Evolutionary conservation across 2,329 filamentous ascomycete species (phyloP), one percentile per base, ranked within the genome.

Genomic region (Thermoascus crustaceus): DNA sequence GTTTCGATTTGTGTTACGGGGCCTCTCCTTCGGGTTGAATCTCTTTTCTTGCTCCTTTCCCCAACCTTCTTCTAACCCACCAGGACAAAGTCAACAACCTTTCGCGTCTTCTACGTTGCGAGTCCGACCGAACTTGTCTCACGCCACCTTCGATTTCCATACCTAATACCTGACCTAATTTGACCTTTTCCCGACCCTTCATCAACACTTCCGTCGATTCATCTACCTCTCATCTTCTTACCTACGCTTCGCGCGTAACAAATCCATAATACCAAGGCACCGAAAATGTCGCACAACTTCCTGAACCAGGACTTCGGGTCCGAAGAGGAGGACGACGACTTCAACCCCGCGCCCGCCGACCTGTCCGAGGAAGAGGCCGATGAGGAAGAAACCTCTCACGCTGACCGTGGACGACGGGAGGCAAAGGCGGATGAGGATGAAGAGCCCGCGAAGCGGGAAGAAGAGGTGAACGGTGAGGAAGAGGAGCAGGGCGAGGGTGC

Each of bases 281-380:
- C 30, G 42, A 48, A 40, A 35, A 58, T 60, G 53, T 58, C 61
- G 53, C 61, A 63, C 27, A 65, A 66, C 40, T 58, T 73, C 45
- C 47, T 69, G 13, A 64, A 71, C 46, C 63, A 71, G 31, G 64
- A 72, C 43, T 72, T 72, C 38, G 68, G 66, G 19, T 72, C 71
- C 35, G 72, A 74, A 37, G 81, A 83, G 29, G 85, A 91, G 33
- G 87, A 93, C 49, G 80, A 84, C 41, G 82, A 89, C 58, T 94
- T 95, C 72, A 94, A 94, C 59, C 88, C 87, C 33, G 77, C 73
- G 32, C 80, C 82, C 13, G 81, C 76, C 41, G 76, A 85, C 39
- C 54, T 76, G 21, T 91, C 84, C 3, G 85, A 89, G 46, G 79
- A 78, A 32, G 83, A 86, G 41, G 72, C 68, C 4, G 67, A 67